A percentile compares a stretch with the other conserved stretches of the same genome.
Conservation (phyloP, 176 grass and related monocot species). For the Miscanthus lutarioriparius region DNA sequence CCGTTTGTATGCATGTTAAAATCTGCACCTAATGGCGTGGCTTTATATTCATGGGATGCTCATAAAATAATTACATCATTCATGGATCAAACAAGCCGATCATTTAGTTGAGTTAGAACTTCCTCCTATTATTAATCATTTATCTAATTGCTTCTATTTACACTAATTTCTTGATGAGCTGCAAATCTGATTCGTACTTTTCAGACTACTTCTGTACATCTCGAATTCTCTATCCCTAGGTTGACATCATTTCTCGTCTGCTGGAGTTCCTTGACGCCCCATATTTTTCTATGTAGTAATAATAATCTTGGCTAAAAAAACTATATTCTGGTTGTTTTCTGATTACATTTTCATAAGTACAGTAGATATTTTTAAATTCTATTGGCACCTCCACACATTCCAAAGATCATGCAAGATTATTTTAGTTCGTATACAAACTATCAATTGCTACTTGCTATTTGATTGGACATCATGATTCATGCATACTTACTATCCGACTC, state of each 20-base stretch:
- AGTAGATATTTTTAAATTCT: not conserved
- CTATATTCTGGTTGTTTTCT: not conserved
- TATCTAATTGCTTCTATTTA: not conserved
- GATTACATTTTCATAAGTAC: not conserved
- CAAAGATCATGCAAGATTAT: not conserved
- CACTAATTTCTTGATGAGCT: not conserved
- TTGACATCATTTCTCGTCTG: not conserved
- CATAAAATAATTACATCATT: conserved; percentile 34
- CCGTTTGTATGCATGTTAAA: conserved; percentile 1
- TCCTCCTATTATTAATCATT: not conserved
- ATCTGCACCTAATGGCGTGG: not conserved
- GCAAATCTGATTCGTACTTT: not conserved
- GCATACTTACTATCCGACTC: not conserved
- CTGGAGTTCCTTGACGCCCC: not conserved
- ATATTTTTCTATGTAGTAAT: not conserved
- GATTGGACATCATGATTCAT: not conserved
- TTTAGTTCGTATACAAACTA: conserved; percentile 1
- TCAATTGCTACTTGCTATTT: not conserved
- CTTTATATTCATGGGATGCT: not conserved
- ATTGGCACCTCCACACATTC: too few relatives aligned
- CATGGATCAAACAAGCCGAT: not conserved
- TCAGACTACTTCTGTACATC: too few relatives aligned
- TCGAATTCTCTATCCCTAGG: too few relatives aligned
- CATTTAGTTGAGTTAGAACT: not conserved
- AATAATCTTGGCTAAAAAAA: not conserved